Evolutionary conservation across 169 alveolate species (phyloP).

Genomic region (Cystoisospora suis): DNA sequence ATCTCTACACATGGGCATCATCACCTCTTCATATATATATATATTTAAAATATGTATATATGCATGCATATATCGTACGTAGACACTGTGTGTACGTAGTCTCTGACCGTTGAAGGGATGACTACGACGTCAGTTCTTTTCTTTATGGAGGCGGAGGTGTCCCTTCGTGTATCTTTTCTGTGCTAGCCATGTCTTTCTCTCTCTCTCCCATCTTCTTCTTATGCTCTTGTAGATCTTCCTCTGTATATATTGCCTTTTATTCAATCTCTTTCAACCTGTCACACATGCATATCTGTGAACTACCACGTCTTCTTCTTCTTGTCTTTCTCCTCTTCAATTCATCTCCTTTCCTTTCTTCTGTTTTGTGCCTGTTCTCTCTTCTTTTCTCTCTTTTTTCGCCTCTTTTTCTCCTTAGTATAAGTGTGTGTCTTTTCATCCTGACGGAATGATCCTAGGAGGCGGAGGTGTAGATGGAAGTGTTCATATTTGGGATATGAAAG

Average conservation of each 20-base stretch:
- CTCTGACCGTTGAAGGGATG: no score
- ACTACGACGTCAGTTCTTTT: no score
- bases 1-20: neutral
- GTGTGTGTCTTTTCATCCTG: slow-evolving; percentile 80
- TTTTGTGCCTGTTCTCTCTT: neutral
- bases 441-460: slow-evolving; percentile 85
- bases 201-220: neutral
- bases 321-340: neutral
- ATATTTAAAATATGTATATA: no score
- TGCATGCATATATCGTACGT: neutral
- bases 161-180: no score
- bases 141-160: no score
- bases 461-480: slow-evolving; percentile 77
- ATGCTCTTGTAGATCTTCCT: neutral
- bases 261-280: neutral
- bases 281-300: neutral
- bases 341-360: neutral
- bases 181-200: neutral
- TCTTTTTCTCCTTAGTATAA: slow-evolving; percentile 22
- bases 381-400: neutral
- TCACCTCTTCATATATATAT: no score
- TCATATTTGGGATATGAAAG: slow-evolving; percentile 85
- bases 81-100: no score
- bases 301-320: neutral
- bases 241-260: neutral